Evolutionary conservation across 371 early-diverging fungal species (phyloP), one percentile per base, ranked within the genome.

Genomic region (Blastocladiella emersonii): DNA sequence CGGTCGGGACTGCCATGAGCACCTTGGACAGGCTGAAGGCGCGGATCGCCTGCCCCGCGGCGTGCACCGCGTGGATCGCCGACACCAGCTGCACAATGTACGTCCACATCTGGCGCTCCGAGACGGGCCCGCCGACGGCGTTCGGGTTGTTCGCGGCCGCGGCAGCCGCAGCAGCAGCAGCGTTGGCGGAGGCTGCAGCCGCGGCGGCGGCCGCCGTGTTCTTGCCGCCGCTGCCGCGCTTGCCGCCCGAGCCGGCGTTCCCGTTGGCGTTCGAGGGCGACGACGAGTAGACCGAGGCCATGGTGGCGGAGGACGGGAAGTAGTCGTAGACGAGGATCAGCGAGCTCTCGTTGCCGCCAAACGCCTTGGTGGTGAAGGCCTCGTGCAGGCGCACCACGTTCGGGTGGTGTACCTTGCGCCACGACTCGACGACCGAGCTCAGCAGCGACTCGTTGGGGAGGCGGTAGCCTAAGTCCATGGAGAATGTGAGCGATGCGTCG

Each of bases 311-410:
- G 45, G 87, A 81, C 8, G 97, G 95, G 75, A 89, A 87, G 72
- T 88, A 93, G 67, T 94, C 93, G 70, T 91, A 92, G 6, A 89
- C 88, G 69, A 92, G 83, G 3, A 90, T 79, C 15, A 90, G 77
- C 0, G 91, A 19, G 45, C 45, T 44, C 10, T 39, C 87, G 87
- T 66, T 39, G 3, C 56, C 34, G 34, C 70, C 37, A 75, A 97
- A 97, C 4, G 90, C 90, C 59, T 86, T 86, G 7, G 94, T 93
- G 0, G 94, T 92, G 69, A 97, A 95, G 21, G 90, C 95, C 71
- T 95, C 95, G n/a, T 87, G 80, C 36, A 95, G 79, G 10, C 86
- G 86, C 15, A 91, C 89, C 63, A 95, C 77, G 63, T 86, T 88
- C 27, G 91, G 84, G 72, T 91, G 92, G 53, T 85, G 74, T 25